Evolutionary conservation across 2,329 filamentous ascomycete genomes (phyloP), one percentile per base, ranked within the genome.

Genomic region (Karstenula rhodostoma): DNA sequence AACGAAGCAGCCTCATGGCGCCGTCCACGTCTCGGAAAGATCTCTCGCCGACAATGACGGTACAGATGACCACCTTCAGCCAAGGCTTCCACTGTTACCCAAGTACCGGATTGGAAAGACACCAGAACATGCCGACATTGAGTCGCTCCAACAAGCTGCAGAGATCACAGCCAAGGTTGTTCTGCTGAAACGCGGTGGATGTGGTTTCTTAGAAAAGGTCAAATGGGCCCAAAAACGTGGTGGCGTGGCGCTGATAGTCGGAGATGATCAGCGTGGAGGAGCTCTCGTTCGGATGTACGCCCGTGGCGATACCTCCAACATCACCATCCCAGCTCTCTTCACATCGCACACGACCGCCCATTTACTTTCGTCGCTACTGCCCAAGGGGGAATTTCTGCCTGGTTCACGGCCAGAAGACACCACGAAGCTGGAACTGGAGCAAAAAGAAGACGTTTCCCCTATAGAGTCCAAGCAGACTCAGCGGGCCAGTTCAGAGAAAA

Each of bases 251-350:
- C 83, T 99, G 61, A 96, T 99, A 66, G 94, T 99, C 3, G 95
- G 95, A 27, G 95, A 99, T 77, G 91, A 97, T 76, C 90, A 92
- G 59, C 91, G 92, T 62, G 94, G 94, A 47, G 94, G 93, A 4
- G 91, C 91, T 37, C 81, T 99, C 62, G 92, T 98, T 53, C 95
- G 96, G 69, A 99, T 99, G 95, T 98, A 97, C 77, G 95, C 95
- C n/a, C 89, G 92, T 71, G 95, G 94, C 40, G 94, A 98, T 74
- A 97, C 94, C 3, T 96, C 94, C 35, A 97, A 97, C 72, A 87
- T 98, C 66, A 93, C 93, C 0, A 97, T 99, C 56, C 94, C 95
- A 1, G 92, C 95, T 0, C 85, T 98, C 10, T 99, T 99, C 78
- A 98, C 95, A 0, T 96, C 94, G 0, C 89, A 95, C 69, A 98